These are phyloP conservation scores for Hamamelis virginiana DNA, from an alignment of 164 flowering plant genomes.

Conservation along the genomic window DNA sequence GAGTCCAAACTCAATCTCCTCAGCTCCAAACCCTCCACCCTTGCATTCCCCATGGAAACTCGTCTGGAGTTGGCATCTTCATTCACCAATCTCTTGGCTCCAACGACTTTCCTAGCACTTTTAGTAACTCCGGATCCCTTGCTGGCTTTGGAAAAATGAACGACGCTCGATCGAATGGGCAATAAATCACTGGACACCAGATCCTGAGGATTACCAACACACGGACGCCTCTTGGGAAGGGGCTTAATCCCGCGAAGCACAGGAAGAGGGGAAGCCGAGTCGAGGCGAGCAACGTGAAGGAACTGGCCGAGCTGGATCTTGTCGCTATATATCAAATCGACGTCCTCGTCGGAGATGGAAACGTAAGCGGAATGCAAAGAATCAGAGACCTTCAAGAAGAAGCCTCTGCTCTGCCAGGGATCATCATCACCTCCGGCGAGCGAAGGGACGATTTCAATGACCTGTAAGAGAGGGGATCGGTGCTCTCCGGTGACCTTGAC, in stretches of 20 bases:
- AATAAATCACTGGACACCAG: slow-evolving; percentile 43
- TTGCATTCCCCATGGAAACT: slow-evolving; percentile 18
- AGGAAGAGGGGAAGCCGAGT: slow-evolving; percentile 51
- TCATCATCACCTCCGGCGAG: slow-evolving; percentile 28
- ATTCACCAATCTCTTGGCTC: slow-evolving; percentile 1
- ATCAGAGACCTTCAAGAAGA: slow-evolving; percentile 63
- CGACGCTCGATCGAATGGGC: not conserved
- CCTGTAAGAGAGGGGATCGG: slow-evolving; percentile 55
- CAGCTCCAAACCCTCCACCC: slow-evolving; percentile 21
- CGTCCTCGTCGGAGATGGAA: slow-evolving; percentile 43
- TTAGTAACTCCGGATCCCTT: not conserved
- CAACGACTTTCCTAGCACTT: slow-evolving; percentile 8
- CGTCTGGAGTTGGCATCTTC: slow-evolving; percentile 23
- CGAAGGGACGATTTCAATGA: slow-evolving; percentile 51
- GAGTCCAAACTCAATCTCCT: slow-evolving; percentile 57
- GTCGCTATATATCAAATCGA: slow-evolving; percentile 50
- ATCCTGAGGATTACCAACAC: slow-evolving; percentile 57
- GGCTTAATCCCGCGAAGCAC: slow-evolving; percentile 53
- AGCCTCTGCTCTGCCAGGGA: slow-evolving; percentile 45
- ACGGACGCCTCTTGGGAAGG: slow-evolving; percentile 43
- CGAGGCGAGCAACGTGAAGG: slow-evolving; percentile 47
- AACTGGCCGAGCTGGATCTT: slow-evolving; percentile 67
- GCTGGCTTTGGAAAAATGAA: not conserved
- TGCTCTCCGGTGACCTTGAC: slow-evolving; percentile 56
- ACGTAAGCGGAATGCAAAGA: slow-evolving; percentile 62